Base-by-base conservation (phyloP, 495 filamentous ascomycete genomes). In the Xylaria sp. region DNA sequence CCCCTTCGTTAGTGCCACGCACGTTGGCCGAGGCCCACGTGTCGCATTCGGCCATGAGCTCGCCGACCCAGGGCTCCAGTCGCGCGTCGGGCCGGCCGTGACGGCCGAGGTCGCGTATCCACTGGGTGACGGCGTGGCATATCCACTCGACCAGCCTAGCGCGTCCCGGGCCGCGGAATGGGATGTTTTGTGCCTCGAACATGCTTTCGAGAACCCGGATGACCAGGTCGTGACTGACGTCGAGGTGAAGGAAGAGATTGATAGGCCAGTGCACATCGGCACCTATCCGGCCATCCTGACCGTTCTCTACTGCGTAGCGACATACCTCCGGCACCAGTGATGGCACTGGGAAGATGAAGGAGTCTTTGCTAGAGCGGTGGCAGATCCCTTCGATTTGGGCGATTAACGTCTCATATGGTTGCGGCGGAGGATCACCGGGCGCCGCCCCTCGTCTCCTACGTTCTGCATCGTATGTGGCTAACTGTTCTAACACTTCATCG, bases 151-250 rank as follows among this genome's bases (percentile, higher is more conserved):
- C 76, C 4, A 86, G 72, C 1, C 73, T 70, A 44, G 74, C 83
- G 37, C 81, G 78, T 26, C 77, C 73, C n/a, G 82, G 77, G 7
- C 90, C 92, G 29, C 88, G 86, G 80, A 97, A 98, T 0, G 97
- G 96, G 8, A 90, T 85, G 76, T 96, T 92, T 73, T 97, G 90
- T 52, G 89, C 87, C 79, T 95, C 95, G 76, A 91, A 94, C 85
- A 97, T 90, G 41, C 83, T 82, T 77, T 98, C 96, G 9, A 99
- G 86, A 44, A 94, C 89, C 21, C 89, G 83, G 73, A 93, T 86
- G 19, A 98, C 83, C 2, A 90, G 85, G 71, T 97, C 92, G 73
- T 90, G 90, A 12, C 92, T 84, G 26, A 97, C 89, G 14, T 87
- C 88, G 21, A 97, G 86, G 48, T 91, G 88, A 33, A 97, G 78